Conservation (phyloP, 2,329 filamentous ascomycete genomes). For the Calonectria ilicicola region DNA sequence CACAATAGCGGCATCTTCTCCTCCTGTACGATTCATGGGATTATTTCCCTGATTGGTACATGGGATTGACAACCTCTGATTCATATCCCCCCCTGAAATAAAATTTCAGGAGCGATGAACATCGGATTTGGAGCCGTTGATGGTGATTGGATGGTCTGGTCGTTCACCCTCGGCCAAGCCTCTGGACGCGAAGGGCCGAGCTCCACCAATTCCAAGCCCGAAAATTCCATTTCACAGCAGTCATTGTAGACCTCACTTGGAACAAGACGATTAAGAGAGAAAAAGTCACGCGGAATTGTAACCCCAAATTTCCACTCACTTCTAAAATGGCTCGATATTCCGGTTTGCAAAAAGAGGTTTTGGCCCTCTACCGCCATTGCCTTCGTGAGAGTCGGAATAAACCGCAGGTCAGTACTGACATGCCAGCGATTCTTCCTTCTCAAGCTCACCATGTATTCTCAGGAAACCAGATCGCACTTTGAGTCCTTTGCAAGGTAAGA, state of each 20-base stretch:
- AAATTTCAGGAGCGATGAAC: background rate
- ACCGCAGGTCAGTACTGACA: constrained; percentile 67
- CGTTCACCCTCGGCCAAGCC: constrained; percentile 10
- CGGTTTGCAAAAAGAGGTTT: constrained; percentile 90
- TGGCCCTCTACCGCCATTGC: constrained; percentile 88
- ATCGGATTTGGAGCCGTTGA: background rate
- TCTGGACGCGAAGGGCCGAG: constrained; percentile 21
- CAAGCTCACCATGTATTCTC: constrained; percentile 32
- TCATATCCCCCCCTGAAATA: background rate
- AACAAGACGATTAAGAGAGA: background rate
- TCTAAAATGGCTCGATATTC: constrained; percentile 64
- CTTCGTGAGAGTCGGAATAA: constrained; percentile 86
- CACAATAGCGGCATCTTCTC: too few relatives aligned
- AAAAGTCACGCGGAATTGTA: background rate
- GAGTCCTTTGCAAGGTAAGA: constrained; percentile 71
- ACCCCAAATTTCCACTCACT: background rate
- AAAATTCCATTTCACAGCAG: background rate
- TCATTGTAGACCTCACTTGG: background rate
- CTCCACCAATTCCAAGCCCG: constrained; percentile 1
- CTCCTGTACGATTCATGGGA: background rate
- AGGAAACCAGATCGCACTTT: constrained; percentile 72
- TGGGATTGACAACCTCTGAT: background rate
- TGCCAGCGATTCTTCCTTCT: background rate
- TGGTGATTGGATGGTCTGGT: constrained; percentile 10
- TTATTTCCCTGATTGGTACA: background rate